Percentiles rank a stretch among this genome's conserved stretches.
These are phyloP conservation scores for Sarocladium brachiariae DNA, from an alignment of 2,329 filamentous ascomycete genomes.

Conservation along the genomic window DNA sequence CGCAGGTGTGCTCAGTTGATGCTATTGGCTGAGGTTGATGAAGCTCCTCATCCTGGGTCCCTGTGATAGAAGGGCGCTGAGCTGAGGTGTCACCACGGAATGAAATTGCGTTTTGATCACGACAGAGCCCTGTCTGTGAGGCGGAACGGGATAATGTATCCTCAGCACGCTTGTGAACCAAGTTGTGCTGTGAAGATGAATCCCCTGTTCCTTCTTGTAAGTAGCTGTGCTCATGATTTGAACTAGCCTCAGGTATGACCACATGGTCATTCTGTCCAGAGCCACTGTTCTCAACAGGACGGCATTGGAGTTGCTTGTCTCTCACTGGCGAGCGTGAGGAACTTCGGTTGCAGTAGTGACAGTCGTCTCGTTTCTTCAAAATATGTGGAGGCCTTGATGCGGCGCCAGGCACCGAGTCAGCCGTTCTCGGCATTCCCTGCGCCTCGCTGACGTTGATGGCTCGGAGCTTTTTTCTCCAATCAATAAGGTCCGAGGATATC, in stretches of 20 bases:
- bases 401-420: background rate
- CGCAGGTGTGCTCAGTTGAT: conserved; percentile 33
- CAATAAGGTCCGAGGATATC: background rate
- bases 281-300: background rate
- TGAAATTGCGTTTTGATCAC: background rate
- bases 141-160: background rate
- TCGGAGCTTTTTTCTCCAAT: background rate
- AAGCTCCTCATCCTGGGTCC: conserved; percentile 15
- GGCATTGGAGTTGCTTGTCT: background rate
- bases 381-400: background rate
- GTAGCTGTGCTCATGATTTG: background rate
- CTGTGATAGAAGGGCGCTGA: background rate
- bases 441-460: background rate
- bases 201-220: background rate
- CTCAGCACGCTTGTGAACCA: background rate
- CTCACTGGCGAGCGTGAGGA: background rate
- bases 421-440: background rate
- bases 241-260: background rate
- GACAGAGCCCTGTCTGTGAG: background rate
- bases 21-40: conserved; percentile 28
- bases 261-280: background rate
- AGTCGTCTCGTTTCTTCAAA: background rate
- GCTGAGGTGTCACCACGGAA: background rate
- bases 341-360: background rate
- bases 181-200: background rate